Evolutionary conservation across 208 protist genomes (phyloP).

Genomic region (Phytomonas francai): DNA sequence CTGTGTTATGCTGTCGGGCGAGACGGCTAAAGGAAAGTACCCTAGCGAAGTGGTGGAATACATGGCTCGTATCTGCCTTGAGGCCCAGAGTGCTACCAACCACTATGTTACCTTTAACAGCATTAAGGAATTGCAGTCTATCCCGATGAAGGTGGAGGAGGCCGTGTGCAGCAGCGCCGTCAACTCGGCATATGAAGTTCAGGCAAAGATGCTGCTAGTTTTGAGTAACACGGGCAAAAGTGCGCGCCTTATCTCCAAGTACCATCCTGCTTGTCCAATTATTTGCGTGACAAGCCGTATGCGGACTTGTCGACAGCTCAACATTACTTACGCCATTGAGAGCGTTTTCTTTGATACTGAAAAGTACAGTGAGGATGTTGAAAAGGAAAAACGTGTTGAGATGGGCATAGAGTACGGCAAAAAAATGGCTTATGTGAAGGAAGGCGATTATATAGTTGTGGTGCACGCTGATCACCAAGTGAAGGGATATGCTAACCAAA

Average conservation of each 20-base stretch:
- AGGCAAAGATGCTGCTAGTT: constrained; percentile 86
- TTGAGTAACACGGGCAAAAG: constrained; percentile 91
- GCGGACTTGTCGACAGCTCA: constrained; percentile 81
- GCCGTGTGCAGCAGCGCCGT: constrained; percentile 92
- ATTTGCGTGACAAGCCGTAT: constrained; percentile 88
- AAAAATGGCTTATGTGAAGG: constrained; percentile 33
- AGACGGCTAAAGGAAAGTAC: constrained; percentile 97
- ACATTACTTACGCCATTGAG: constrained; percentile 69
- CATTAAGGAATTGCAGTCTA: constrained; percentile 75
- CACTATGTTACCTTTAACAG: constrained; percentile 77
- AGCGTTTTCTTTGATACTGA: constrained; percentile 73
- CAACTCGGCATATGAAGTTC: constrained; percentile 90
- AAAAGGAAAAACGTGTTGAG: constrained; percentile 66
- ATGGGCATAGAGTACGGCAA: constrained; percentile 58
- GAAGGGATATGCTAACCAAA: constrained; percentile 87
- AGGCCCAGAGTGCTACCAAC: constrained; percentile 79
- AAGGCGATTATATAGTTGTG: constrained; percentile 67
- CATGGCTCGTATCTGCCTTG: constrained; percentile 91
- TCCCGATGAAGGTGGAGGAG: constrained; percentile 81
- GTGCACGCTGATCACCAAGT: constrained; percentile 79
- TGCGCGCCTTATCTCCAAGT: constrained; percentile 94
- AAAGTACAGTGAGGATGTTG: constrained; percentile 45
- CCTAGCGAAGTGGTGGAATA: constrained; percentile 93
- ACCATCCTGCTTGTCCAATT: constrained; percentile 92
- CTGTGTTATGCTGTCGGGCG: constrained; percentile 98